Evolutionary conservation across 768 basidiomycete genomes (phyloP).

Genomic region (Phylloporus scabripes): DNA sequence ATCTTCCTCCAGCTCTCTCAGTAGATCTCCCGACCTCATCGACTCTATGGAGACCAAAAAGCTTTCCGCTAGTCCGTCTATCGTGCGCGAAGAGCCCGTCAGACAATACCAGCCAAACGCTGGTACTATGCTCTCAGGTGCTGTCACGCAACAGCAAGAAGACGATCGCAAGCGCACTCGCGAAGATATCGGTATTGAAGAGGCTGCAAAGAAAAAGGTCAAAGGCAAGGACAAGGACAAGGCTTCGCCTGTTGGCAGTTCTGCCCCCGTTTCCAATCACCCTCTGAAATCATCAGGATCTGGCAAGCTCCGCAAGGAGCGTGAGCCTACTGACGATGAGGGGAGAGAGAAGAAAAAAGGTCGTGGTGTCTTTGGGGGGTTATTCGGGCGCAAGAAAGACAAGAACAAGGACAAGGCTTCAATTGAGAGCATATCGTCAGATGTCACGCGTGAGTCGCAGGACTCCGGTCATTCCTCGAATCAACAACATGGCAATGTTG

Average conservation of each 20-base stretch:
- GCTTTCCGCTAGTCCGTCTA: constrained; percentile 70
- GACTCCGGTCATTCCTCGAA: constrained; percentile 56
- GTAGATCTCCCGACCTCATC: constrained; percentile 53
- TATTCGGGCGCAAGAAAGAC: constrained; percentile 76
- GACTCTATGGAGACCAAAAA: constrained; percentile 71
- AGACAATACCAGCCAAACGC: constrained; percentile 8
- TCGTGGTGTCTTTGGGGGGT: constrained; percentile 59
- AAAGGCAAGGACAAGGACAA: constrained; percentile 47
- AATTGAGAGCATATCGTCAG: constrained; percentile 48
- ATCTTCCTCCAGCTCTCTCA: constrained; percentile 27
- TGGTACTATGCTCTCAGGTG: constrained; percentile 35
- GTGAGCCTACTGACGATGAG: constrained; percentile 38
- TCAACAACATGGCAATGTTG: constrained; percentile 29
- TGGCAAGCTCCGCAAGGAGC: constrained; percentile 43
- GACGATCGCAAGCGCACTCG: constrained; percentile 49
- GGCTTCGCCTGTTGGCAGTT: constrained; percentile 25
- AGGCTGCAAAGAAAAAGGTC: constrained; percentile 46
- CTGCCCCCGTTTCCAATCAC: constrained; percentile 27
- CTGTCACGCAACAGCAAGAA: constrained; percentile 42
- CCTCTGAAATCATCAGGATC: constrained; percentile 10
- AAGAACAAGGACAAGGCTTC: constrained; percentile 60
- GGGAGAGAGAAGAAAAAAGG: constrained; percentile 59
- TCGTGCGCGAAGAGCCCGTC: constrained; percentile 54
- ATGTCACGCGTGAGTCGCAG: constrained; percentile 48
- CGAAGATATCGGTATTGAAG: constrained; percentile 46